These are phyloP conservation scores for Porogramme epimiltina DNA, from an alignment of 1,284 basidiomycete species.

Conservation along the genomic window DNA sequence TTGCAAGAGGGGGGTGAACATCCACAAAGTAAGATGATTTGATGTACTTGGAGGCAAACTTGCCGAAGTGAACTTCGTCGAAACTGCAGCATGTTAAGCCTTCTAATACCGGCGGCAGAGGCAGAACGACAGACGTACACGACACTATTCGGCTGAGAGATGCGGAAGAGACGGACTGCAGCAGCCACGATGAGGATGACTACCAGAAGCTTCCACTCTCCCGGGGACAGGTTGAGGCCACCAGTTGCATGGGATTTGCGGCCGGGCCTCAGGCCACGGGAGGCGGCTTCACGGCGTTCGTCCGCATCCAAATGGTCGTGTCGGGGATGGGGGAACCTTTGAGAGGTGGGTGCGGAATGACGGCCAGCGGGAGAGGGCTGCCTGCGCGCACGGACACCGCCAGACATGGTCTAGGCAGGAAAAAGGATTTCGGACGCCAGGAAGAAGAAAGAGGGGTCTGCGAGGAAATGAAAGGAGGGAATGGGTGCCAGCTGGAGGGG, in stretches of 20 bases:
- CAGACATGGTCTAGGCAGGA: conserved; percentile 28
- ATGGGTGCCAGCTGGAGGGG: conserved; percentile 5
- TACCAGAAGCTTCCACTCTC: conserved; percentile 75
- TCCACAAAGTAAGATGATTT: conserved; percentile 93
- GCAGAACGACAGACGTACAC: conserved; percentile 62
- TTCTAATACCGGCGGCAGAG: not conserved
- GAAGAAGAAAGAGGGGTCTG: not conserved
- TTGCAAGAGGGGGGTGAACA: conserved; percentile 96
- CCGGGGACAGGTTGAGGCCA: conserved; percentile 64
- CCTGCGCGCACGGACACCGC: conserved; percentile 54
- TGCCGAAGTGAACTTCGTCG: conserved; percentile 97
- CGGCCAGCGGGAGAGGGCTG: conserved; percentile 65
- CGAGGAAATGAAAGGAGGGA: conserved; percentile 9
- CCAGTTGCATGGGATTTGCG: conserved; percentile 56
- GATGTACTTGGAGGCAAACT: conserved; percentile 91
- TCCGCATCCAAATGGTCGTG: conserved; percentile 74
- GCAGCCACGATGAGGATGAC: conserved; percentile 67
- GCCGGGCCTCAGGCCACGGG: conserved; percentile 61
- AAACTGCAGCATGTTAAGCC: conserved; percentile 56
- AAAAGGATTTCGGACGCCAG: not conserved
- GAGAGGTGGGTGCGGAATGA: conserved; percentile 38
- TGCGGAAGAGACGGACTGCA: conserved; percentile 76
- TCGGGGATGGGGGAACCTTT: conserved; percentile 62
- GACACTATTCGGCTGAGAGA: conserved; percentile 84
- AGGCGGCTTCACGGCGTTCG: conserved; percentile 66